phyloP scores from a whole-genome alignment of 1,139 yeast genomes.

The Taphrina sp. region DNA sequence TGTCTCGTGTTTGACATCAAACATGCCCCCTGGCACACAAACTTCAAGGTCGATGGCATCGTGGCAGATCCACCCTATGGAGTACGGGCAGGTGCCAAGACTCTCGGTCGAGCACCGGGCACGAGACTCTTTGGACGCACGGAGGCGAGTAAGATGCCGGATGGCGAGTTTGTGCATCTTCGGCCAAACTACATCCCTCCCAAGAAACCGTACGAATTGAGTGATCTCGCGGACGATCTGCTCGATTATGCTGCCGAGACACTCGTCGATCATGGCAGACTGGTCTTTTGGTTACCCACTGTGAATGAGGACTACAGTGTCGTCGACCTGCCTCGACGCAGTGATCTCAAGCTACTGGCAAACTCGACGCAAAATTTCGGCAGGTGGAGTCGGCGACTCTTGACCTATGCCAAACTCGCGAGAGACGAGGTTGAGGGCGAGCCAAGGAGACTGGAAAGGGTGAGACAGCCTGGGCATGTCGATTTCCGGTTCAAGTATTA shows the following conservation, averaged over 20 bases:
- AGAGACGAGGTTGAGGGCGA: background rate
- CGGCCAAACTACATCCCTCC: slow-evolving; percentile 87
- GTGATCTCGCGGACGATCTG: slow-evolving; percentile 71
- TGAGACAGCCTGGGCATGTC: slow-evolving; percentile 19
- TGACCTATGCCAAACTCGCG: slow-evolving; percentile 19
- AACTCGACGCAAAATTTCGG: slow-evolving; percentile 83
- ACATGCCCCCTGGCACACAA: slow-evolving; percentile 70
- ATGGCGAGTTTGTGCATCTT: slow-evolving; percentile 59
- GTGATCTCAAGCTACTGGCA: slow-evolving; percentile 50
- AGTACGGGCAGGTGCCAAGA: slow-evolving; percentile 90
- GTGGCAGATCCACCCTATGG: slow-evolving; percentile 99
- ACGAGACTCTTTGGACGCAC: slow-evolving; percentile 12
- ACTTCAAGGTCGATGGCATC: slow-evolving; percentile 69
- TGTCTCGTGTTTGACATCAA: slow-evolving; percentile 92
- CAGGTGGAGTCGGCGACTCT: slow-evolving; percentile 50
- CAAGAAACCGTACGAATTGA: slow-evolving; percentile 82
- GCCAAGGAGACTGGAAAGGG: background rate
- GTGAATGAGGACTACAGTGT: slow-evolving; percentile 80
- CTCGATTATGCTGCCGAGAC: slow-evolving; percentile 68
- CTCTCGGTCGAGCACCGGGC: slow-evolving; percentile 76
- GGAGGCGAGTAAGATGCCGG: slow-evolving; percentile 18
- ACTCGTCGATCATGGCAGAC: slow-evolving; percentile 69
- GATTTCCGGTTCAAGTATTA: slow-evolving; percentile 18
- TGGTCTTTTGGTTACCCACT: slow-evolving; percentile 98
- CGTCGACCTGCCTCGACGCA: slow-evolving; percentile 59